A percentile compares a stretch with the other conserved stretches of the same genome.
Evolutionary conservation across 2,329 filamentous ascomycete species (phyloP).

Genomic region (Monilinia vaccinii-corymbosi): DNA sequence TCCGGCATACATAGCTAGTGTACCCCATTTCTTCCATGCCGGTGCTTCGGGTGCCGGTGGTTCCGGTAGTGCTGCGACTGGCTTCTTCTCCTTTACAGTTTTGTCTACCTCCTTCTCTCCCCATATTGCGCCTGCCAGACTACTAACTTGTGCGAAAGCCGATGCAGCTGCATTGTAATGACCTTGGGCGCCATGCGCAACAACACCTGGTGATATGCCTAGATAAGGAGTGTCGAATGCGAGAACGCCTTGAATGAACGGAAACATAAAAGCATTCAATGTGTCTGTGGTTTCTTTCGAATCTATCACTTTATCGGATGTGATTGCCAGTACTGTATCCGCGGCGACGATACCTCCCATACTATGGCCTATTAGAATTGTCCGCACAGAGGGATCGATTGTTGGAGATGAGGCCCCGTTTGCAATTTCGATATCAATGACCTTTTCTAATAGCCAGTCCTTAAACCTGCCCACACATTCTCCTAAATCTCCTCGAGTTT

Average conservation of each 20-base stretch:
- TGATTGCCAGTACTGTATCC: slow-evolving; percentile 70
- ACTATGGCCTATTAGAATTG: slow-evolving; percentile 76
- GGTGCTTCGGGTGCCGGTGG: slow-evolving; percentile 34
- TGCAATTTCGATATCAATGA: slow-evolving; percentile 88
- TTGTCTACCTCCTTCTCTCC: slow-evolving; percentile 37
- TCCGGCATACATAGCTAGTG: slow-evolving; percentile 76
- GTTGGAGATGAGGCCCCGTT: slow-evolving; percentile 74
- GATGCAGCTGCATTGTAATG: slow-evolving; percentile 69
- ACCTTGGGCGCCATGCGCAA: slow-evolving; percentile 79
- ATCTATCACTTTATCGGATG: slow-evolving; percentile 23
- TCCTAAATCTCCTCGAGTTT: slow-evolving; percentile 68
- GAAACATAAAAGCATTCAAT: slow-evolving; percentile 70
- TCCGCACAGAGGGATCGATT: slow-evolving; percentile 74
- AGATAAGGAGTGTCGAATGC: slow-evolving; percentile 93
- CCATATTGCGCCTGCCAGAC: slow-evolving; percentile 61
- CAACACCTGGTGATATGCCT: slow-evolving; percentile 69
- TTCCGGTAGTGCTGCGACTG: slow-evolving; percentile 32
- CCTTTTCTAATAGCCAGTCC: slow-evolving; percentile 80
- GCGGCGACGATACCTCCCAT: slow-evolving; percentile 94
- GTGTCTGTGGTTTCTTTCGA: slow-evolving; percentile 5
- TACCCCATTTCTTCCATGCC: slow-evolving; percentile 72
- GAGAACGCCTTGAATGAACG: slow-evolving; percentile 80
- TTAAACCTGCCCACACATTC: slow-evolving; percentile 65
- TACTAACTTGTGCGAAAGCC: slow-evolving; percentile 57
- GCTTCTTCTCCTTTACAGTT: slow-evolving; percentile 28